These are phyloP conservation scores for Boletus barrowsii DNA, from an alignment of 768 basidiomycete species.

Conservation along the genomic window DNA sequence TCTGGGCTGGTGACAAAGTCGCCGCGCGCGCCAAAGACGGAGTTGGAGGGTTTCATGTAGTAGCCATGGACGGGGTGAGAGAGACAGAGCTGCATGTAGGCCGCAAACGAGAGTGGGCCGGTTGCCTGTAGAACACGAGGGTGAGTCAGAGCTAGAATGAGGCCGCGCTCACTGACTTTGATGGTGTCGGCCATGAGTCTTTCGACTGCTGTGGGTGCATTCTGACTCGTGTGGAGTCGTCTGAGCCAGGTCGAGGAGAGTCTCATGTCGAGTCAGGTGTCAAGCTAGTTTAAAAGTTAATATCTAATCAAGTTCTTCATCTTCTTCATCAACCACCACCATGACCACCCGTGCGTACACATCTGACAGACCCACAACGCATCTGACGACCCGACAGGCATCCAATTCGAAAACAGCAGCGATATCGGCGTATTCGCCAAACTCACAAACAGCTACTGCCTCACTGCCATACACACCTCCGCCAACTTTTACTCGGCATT, in stretches of 20 bases:
- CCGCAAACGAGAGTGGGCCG: slow-evolving; percentile 84
- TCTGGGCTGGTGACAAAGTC: slow-evolving; percentile 98
- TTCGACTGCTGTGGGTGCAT: slow-evolving; percentile 46
- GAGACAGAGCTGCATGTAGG: slow-evolving; percentile 90
- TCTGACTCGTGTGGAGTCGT: slow-evolving; percentile 4
- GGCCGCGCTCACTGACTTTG: slow-evolving; percentile 44
- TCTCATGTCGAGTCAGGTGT: slow-evolving; percentile 16
- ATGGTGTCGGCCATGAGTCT: slow-evolving; percentile 68
- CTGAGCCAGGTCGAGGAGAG: slow-evolving; percentile 3
- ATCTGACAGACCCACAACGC: background rate
- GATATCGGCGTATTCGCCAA: slow-evolving; percentile 98
- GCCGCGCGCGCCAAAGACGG: slow-evolving; percentile 81
- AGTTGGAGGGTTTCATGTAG: slow-evolving; percentile 72
- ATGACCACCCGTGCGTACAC: too few relatives aligned
- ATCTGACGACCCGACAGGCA: slow-evolving; percentile 43
- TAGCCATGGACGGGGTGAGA: slow-evolving; percentile 90
- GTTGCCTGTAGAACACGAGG: slow-evolving; percentile 52
- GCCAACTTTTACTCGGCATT: slow-evolving; percentile 98
- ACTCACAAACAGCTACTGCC: slow-evolving; percentile 97
- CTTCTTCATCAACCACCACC: background rate
- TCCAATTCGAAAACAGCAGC: slow-evolving; percentile 92
- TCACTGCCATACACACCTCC: slow-evolving; percentile 89
- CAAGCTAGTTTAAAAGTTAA: too few relatives aligned
- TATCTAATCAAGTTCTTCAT: background rate
- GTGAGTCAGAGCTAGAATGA: background rate